These are phyloP conservation scores for Teunomyces panamensis DNA, from an alignment of 805 yeast species.

Conservation along the genomic window DNA sequence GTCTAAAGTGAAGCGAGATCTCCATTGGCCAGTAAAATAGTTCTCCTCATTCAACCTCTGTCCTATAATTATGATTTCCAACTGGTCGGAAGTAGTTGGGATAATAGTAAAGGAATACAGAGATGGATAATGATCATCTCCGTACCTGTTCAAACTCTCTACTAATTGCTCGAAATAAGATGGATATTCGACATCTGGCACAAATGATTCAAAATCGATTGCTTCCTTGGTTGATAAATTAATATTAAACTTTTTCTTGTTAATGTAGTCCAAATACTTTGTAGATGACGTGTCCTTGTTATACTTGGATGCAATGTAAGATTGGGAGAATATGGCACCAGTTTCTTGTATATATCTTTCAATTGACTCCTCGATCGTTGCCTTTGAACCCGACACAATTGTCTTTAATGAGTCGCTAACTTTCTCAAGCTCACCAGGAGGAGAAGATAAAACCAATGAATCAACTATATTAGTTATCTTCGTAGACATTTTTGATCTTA, in stretches of 20 bases:
- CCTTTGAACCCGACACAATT: constrained; percentile 19
- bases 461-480: constrained; percentile 25
- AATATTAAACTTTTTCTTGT: constrained; percentile 51
- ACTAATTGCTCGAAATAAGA: constrained; percentile 27
- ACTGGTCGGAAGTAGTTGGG: constrained; percentile 27
- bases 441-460: constrained; percentile 32
- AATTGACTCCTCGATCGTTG: constrained; percentile 25
- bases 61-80: constrained; percentile 62
- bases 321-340: constrained; percentile 28
- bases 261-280: constrained; percentile 52
- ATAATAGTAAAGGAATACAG: constrained; percentile 43
- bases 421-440: constrained; percentile 37
- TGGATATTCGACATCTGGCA: constrained; percentile 24
- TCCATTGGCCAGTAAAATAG: constrained; percentile 90
- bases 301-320: constrained; percentile 30
- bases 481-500: constrained; percentile 15
- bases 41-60: constrained; percentile 70
- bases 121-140: constrained; percentile 65
- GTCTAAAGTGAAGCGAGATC: constrained; percentile 54
- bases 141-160: constrained; percentile 46
- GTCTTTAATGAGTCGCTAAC: constrained; percentile 23
- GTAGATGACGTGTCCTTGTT: constrained; percentile 33
- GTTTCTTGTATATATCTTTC: constrained; percentile 26
- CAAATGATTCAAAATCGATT: constrained; percentile 50
- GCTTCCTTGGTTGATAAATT: constrained; percentile 51